Base-by-base conservation (phyloP, 352 stramenopile genomes). In the Aphanomyces stellatus region DNA sequence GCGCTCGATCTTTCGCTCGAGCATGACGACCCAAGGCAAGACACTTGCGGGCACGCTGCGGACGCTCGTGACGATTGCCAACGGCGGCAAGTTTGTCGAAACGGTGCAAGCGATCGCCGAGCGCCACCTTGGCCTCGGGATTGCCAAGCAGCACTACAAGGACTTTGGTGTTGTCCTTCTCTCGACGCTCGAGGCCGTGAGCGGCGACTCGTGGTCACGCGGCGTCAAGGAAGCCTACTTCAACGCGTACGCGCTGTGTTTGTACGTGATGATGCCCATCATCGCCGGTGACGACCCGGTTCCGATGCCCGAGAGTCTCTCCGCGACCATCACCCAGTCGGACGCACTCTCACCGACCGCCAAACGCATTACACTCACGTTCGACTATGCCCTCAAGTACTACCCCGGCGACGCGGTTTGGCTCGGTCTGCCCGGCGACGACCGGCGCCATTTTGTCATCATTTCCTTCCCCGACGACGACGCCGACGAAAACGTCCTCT, bases 11-110 rank as follows among this genome's bases (percentile, higher is more conserved):
- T 64, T 64, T 28, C 56, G 56, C 15, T 64, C 56, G 28, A 31
- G 25, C 30, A 64, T 64, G 56, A 64, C 30, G 4, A 30, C 51
- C 22, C 56, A 64, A 64, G 56, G 56, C 35, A 64, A 64, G 56
- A 35, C 25, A 10, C 28, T 64, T 46, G 56, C 56, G 24, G 30
- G 31, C 7, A 64, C 51, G 17, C 53, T 64, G 4, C 19, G 35
- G 4, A 49, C 35, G 17, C 40, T 64, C 25, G 13, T 30, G 11
- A 49, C 31, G 8, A 30, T 64, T 30, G 41, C 41, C 25, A 64
- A 64, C 17, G 40, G 19, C 11, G 7, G 24, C 17, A 64, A 46
- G 2, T n/a, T 64, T 25, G 56, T 46, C 3, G 25, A 64, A 49
- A 15, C 25, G 10, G 27, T 30, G 25, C 56, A 64, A 53, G 56